These are phyloP conservation scores for Botrytis squamosa DNA, from an alignment of 2,329 filamentous ascomycete genomes.

Conservation along the genomic window DNA sequence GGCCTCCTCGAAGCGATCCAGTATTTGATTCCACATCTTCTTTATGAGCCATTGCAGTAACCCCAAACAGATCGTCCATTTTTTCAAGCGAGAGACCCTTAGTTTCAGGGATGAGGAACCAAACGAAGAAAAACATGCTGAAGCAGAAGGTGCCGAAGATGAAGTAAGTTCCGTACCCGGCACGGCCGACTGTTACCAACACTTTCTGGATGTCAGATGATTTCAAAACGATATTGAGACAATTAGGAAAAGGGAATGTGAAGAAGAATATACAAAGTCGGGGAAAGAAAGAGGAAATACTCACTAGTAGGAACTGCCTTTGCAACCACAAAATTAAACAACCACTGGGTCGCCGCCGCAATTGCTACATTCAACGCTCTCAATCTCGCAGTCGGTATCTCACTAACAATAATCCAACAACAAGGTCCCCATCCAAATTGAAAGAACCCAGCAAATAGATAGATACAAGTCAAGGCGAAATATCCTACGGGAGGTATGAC, in stretches of 20 bases:
- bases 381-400: slow-evolving; percentile 67
- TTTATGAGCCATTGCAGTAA: slow-evolving; percentile 5
- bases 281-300: neutral
- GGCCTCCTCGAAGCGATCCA: neutral
- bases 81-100: slow-evolving; percentile 63
- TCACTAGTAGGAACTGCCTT: slow-evolving; percentile 62
- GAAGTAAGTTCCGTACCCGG: slow-evolving; percentile 59
- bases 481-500: slow-evolving; percentile 65
- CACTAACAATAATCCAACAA: slow-evolving; percentile 67
- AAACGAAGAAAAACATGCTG: slow-evolving; percentile 48
- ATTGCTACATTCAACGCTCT: slow-evolving; percentile 67
- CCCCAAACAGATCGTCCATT: slow-evolving; percentile 19
- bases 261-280: neutral
- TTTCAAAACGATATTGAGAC: too few relatives aligned
- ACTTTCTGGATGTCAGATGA: neutral
- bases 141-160: slow-evolving; percentile 63
- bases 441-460: slow-evolving; percentile 69
- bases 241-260: too few relatives aligned
- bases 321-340: slow-evolving; percentile 73
- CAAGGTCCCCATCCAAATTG: slow-evolving; percentile 68
- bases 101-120: slow-evolving; percentile 58
- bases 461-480: slow-evolving; percentile 68
- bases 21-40: slow-evolving; percentile 6
- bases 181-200: slow-evolving; percentile 51
- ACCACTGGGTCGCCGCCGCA: slow-evolving; percentile 67